These are phyloP conservation scores for Talaromyces proteolyticus DNA, from an alignment of 495 filamentous ascomycete genomes.

Conservation along the genomic window DNA sequence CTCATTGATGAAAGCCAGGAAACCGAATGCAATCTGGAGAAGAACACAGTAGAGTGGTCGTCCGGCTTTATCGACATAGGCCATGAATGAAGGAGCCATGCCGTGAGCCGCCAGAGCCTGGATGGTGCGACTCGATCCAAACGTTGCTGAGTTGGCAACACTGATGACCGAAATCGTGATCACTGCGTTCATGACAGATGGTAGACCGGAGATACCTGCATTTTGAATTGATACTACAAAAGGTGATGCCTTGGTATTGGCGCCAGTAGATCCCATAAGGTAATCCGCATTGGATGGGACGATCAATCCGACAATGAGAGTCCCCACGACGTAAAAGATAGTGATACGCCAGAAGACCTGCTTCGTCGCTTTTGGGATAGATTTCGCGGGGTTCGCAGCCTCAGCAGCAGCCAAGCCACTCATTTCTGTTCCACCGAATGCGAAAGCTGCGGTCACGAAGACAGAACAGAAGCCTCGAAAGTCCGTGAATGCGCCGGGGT, in stretches of 20 bases:
- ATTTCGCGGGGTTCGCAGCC: conserved; percentile 55
- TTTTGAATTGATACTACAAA: conserved; percentile 68
- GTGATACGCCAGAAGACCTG: conserved; percentile 75
- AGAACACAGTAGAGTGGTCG: conserved; percentile 49
- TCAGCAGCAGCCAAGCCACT: conserved; percentile 71
- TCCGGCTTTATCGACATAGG: conserved; percentile 52
- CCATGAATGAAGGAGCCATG: conserved; percentile 52
- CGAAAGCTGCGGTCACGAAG: conserved; percentile 70
- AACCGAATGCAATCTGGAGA: conserved; percentile 47
- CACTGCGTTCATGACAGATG: conserved; percentile 69
- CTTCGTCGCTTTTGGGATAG: conserved; percentile 61
- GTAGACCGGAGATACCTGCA: conserved; percentile 59
- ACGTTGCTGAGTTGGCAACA: conserved; percentile 60
- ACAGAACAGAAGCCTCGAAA: conserved; percentile 69
- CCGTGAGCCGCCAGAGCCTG: conserved; percentile 51
- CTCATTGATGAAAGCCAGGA: conserved; percentile 50
- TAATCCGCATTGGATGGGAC: conserved; percentile 47
- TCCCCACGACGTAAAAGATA: conserved; percentile 67
- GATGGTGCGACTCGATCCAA: conserved; percentile 57
- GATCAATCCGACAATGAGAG: conserved; percentile 69
- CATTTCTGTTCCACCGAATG: conserved; percentile 68
- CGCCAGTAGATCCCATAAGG: conserved; percentile 37
- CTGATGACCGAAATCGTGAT: conserved; percentile 64
- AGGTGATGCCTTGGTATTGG: conserved; percentile 57
- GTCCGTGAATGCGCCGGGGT: conserved; percentile 66